phyloP scores from a whole-genome alignment of 1,284 basidiomycete species.

The Pyrrhoderma noxium region DNA sequence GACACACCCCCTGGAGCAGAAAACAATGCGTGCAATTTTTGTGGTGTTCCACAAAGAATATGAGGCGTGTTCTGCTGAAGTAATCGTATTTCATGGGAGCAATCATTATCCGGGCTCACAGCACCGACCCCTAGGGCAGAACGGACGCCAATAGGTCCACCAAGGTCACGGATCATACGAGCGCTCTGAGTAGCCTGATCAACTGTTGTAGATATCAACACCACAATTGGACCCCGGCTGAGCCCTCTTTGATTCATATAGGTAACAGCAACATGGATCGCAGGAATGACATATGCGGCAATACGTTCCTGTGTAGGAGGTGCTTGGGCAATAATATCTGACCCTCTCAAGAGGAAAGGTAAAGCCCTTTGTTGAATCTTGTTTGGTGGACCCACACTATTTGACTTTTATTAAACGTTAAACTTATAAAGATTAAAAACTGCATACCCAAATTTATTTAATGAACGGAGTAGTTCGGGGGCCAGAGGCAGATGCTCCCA shows the following conservation, averaged over 20 bases:
- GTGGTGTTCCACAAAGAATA: constrained; percentile 93
- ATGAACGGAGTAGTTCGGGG: constrained; percentile 80
- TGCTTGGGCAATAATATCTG: constrained; percentile 97
- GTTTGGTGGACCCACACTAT: constrained; percentile 91
- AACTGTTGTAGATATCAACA: constrained; percentile 95
- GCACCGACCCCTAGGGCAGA: constrained; percentile 82
- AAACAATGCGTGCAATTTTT: constrained; percentile 91
- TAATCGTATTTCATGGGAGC: constrained; percentile 71
- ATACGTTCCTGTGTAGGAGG: constrained; percentile 98
- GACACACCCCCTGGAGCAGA: constrained; percentile 68
- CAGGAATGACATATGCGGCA: constrained; percentile 93
- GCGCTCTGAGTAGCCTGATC: constrained; percentile 98
- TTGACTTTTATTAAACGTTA: constrained; percentile 18
- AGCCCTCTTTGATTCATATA: constrained; percentile 43
- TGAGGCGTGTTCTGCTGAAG: constrained; percentile 90
- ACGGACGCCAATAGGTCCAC: constrained; percentile 82
- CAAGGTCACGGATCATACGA: constrained; percentile 92
- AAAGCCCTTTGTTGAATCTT: constrained; percentile 97
- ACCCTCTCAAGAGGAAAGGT: constrained; percentile 87
- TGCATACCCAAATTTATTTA: constrained; percentile 85
- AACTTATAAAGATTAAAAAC: constrained; percentile 16
- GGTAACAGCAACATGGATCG: constrained; percentile 78
- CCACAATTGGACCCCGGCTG: constrained; percentile 75
- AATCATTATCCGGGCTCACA: constrained; percentile 54
- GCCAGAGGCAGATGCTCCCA: constrained; percentile 92